phyloP scores from a whole-genome alignment of 805 yeast genomes.

The Candida bentonensis region DNA sequence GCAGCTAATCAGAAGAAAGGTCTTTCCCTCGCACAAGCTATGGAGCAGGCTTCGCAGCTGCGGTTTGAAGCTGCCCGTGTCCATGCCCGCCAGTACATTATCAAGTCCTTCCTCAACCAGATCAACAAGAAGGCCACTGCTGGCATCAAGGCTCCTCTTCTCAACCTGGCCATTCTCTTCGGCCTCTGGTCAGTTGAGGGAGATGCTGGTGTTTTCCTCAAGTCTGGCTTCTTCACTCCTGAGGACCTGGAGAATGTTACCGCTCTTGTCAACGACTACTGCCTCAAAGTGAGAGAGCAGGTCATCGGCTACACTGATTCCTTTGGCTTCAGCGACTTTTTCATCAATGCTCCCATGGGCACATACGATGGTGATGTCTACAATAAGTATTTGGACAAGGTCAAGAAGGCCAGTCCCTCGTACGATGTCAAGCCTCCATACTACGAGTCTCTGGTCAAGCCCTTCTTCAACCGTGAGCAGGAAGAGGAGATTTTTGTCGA shows the following conservation, averaged over 20 bases:
- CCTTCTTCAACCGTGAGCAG: constrained; percentile 20
- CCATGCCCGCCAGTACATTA: constrained; percentile 23
- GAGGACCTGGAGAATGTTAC: constrained; percentile 31
- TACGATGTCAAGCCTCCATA: constrained; percentile 46
- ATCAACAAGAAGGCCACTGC: constrained; percentile 22
- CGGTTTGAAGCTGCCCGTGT: constrained; percentile 24
- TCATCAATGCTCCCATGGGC: constrained; percentile 75
- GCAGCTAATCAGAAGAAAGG: constrained; percentile 13
- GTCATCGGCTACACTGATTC: constrained; percentile 74
- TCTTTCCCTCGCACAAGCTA: constrained; percentile 18
- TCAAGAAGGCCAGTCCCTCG: constrained; percentile 36
- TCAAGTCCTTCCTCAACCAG: constrained; percentile 23
- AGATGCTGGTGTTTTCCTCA: constrained; percentile 59
- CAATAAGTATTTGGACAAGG: constrained; percentile 53
- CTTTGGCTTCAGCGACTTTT: constrained; percentile 66
- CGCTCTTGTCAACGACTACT: constrained; percentile 29
- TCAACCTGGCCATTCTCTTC: constrained; percentile 44
- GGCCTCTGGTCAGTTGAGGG: constrained; percentile 54
- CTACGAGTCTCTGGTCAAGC: constrained; percentile 23
- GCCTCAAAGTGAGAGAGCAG: constrained; percentile 44
- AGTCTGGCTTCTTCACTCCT: constrained; percentile 41
- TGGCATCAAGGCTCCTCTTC: constrained; percentile 35
- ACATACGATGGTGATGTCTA: constrained; percentile 71
- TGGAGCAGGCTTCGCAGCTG: constrained; percentile 24
- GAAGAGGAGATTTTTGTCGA: constrained; percentile 11